A percentile compares a stretch with the other conserved stretches of the same genome.
phyloP scores from a whole-genome alignment of 75 land plant species.

The Selaginella moellendorffii region DNA sequence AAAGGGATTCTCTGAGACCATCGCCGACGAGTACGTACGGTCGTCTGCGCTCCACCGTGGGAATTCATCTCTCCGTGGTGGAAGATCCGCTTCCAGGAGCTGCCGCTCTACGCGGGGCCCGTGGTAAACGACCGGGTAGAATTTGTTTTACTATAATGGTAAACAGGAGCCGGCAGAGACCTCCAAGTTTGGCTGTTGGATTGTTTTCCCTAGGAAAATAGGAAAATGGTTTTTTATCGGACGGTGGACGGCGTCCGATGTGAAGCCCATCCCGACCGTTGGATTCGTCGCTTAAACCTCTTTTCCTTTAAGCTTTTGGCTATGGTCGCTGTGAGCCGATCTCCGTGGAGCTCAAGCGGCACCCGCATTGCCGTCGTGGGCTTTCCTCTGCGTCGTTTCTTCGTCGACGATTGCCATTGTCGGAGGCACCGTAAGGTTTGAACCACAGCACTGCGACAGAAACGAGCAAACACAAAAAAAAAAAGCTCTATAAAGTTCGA shows the following conservation, averaged over 20 bases:
- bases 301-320: neutral
- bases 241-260: neutral
- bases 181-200: constrained; percentile 33
- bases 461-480: neutral
- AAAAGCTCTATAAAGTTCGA: neutral
- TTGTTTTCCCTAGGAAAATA: no score
- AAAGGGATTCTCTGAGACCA: constrained; percentile 15
- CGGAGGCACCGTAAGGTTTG: no score
- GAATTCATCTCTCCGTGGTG: constrained; percentile 33
- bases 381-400: neutral
- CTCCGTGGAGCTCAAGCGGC: neutral
- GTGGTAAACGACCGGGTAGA: constrained; percentile 23
- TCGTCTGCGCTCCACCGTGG: constrained; percentile 24
- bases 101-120: constrained; percentile 30
- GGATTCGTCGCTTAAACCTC: neutral
- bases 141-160: constrained; percentile 40
- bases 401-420: no score
- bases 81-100: constrained; percentile 25
- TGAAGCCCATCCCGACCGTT: no score
- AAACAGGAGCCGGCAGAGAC: constrained; percentile 23
- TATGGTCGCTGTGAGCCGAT: neutral
- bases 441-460: no score
- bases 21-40: constrained; percentile 15
- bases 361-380: neutral
- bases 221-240: no score